Evolutionary conservation across 2,329 filamentous ascomycete genomes (phyloP).

Genomic region (Aspergillus eucalypticola): DNA sequence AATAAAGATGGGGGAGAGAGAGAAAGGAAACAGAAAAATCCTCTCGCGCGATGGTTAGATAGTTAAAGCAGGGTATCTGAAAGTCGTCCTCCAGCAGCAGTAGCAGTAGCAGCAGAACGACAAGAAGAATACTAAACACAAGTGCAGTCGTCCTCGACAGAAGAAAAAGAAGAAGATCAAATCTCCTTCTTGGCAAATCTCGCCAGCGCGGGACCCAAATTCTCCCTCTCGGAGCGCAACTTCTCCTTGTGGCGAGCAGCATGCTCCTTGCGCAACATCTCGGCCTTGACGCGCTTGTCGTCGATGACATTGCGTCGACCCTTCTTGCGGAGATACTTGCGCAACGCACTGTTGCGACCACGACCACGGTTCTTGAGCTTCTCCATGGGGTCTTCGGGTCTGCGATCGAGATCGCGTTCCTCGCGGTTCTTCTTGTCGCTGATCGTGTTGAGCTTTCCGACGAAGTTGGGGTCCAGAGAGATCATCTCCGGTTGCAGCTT

Average conservation of each 20-base stretch:
- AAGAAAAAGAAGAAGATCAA: conserved; percentile 9
- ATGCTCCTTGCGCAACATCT: conserved; percentile 72
- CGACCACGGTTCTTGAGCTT: conserved; percentile 73
- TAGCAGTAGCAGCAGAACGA: not conserved
- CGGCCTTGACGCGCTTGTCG: conserved; percentile 83
- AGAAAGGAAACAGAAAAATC: not conserved
- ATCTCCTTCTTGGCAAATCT: conserved; percentile 74
- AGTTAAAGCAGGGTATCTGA: conserved; percentile 19
- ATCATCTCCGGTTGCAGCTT: conserved; percentile 98
- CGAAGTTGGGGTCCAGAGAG: conserved; percentile 84
- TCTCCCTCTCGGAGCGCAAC: conserved; percentile 66
- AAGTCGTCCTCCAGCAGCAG: not conserved
- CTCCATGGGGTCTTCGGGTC: conserved; percentile 59
- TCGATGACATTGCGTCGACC: conserved; percentile 92
- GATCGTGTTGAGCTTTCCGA: conserved; percentile 82
- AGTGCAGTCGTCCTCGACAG: not conserved
- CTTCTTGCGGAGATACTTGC: conserved; percentile 89
- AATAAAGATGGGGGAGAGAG: too few species aligned
- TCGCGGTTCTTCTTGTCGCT: conserved; percentile 74
- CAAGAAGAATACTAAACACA: not conserved
- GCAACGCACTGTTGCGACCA: conserved; percentile 84
- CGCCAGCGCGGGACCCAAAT: conserved; percentile 81
- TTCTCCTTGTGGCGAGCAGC: conserved; percentile 69
- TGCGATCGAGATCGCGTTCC: conserved; percentile 77
- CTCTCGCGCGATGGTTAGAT: not conserved